phyloP scores from a whole-genome alignment of 148 eudicot species.

The Cornus suecica region DNA sequence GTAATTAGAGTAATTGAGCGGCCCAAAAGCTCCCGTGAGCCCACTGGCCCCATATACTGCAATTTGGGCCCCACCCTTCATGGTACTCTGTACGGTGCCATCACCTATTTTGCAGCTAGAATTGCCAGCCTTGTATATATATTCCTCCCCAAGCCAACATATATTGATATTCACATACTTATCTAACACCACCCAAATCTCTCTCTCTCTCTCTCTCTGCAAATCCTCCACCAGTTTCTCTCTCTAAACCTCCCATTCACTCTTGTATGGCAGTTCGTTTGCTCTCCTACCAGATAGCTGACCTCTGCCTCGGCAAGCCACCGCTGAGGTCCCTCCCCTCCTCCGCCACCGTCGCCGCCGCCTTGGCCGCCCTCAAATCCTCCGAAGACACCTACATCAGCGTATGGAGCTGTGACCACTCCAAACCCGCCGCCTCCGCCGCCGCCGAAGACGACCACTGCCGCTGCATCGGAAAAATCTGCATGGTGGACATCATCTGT shows the following conservation, averaged over 20 bases:
- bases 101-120: too few species aligned
- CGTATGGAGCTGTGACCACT: constrained; percentile 60
- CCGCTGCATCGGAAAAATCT: constrained; percentile 65
- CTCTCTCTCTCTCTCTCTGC: neutral
- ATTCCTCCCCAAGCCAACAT: neutral
- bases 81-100: neutral
- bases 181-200: neutral
- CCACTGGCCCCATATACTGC: too few species aligned
- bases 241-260: neutral
- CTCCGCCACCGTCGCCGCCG: constrained; percentile 54
- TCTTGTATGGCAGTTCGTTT: constrained; percentile 79
- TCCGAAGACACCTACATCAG: constrained; percentile 53
- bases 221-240: neutral
- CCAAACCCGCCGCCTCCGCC: neutral
- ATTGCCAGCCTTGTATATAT: neutral
- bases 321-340: constrained; percentile 51
- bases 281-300: constrained; percentile 55
- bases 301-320: constrained; percentile 92
- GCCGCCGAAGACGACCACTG: constrained; percentile 31
- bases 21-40: too few species aligned
- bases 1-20: too few species aligned
- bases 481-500: constrained; percentile 73
- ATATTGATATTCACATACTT: neutral
- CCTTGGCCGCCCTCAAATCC: constrained; percentile 56
- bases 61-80: neutral